Base-by-base conservation (phyloP, 2,329 filamentous ascomycete genomes). In the Ophiobolus disseminans region DNA sequence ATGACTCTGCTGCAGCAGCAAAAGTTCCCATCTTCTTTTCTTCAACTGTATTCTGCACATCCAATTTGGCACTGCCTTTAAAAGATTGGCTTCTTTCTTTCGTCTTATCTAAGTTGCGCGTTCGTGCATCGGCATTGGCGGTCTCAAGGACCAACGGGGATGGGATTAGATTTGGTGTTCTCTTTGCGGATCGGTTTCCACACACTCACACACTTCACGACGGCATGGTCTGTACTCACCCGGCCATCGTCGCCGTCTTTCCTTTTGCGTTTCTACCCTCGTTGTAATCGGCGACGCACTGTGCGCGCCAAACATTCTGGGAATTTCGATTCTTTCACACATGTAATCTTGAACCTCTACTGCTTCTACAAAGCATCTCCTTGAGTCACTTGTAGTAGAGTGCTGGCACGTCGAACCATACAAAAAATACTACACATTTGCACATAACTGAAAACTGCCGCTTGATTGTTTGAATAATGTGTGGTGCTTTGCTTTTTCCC, bases 211-310 rank as follows among this genome's bases (percentile, higher is more conserved):
- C 57, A 45, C 31, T 49, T 69, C 55, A 72, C 62, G 68, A 70
- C 62, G 64, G 57, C 62, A 67, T 64, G 65, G 64, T 57, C 58
- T 41, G 50, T 56, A 63, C n/a, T n/a, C n/a, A n/a, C n/a, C 49
- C 60, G 62, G 65, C 60, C 58, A 64, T 58, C 55, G 55, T 67
- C 65, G 64, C 64, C 66, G 65, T 57, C 44, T 38, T 44, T 49
- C 34, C 49, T 57, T 61, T 68, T 67, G 65, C 59, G 60, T 71
- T 69, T 57, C 55, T 71, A 72, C 70, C 53, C 66, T 73, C 69
- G 66, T 73, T 73, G 66, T 73, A 73, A 73, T 73, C 45, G 54
- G 60, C 57, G 40, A 56, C 53, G 28, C 26, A 26, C 40, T 40
- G 22, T 44, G 53, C 48, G 41, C 42, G 46, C 58, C 54, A 51